Evolutionary conservation across 441 rosid genomes (phyloP).

Genomic region (Pelargonium australe): DNA sequence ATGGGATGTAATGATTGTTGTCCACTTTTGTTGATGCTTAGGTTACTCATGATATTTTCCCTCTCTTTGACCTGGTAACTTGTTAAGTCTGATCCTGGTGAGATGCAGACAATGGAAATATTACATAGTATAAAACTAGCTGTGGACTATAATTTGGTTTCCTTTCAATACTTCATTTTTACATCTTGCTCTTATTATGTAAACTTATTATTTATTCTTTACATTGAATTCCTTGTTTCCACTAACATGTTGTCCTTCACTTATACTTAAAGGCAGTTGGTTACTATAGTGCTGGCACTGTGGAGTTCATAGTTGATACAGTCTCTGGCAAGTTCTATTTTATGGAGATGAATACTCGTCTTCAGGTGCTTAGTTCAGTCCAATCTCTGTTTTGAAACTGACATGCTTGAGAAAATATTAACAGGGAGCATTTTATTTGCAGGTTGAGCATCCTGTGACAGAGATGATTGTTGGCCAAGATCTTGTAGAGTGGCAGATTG

Average conservation of each 20-base stretch:
- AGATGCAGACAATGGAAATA: neutral
- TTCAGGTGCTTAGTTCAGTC: constrained; percentile 53
- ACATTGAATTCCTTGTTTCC: neutral
- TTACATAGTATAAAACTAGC: neutral
- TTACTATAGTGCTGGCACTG: constrained; percentile 91
- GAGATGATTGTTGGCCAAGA: constrained; percentile 97
- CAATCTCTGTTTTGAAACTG: constrained; percentile 15
- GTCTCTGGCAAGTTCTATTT: constrained; percentile 73
- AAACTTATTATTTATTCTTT: neutral
- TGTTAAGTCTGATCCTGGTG: neutral
- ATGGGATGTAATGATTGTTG: neutral
- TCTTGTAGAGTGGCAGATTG: constrained; percentile 94
- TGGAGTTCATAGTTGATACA: constrained; percentile 91
- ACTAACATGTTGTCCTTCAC: constrained; percentile 29
- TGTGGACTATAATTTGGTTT: neutral
- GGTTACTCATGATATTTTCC: constrained; percentile 1
- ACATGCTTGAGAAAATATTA: constrained; percentile 17
- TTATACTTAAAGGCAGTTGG: constrained; percentile 75
- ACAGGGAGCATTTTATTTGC: constrained; percentile 22
- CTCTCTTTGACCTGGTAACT: neutral
- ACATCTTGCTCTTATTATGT: too few relatives aligned
- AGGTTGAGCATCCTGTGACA: constrained; percentile 99
- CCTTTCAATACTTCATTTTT: too few relatives aligned
- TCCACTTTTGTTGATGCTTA: neutral
- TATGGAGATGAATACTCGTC: constrained; percentile 98